Base-by-base conservation (phyloP, 345 rosid genomes). In the Lumnitzera littorea region DNA sequence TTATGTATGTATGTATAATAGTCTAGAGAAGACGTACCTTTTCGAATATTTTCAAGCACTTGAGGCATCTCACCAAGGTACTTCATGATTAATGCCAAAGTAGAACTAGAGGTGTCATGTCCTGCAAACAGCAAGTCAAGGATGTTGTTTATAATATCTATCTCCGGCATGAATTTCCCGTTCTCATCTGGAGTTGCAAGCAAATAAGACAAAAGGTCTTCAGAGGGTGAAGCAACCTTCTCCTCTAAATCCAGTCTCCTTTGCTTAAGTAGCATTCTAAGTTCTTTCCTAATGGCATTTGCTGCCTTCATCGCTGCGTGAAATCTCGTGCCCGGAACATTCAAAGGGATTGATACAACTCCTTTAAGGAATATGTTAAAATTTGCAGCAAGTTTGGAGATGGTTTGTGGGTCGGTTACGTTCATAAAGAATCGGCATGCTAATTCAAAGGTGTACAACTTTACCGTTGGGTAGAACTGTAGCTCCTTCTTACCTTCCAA, bases 291-390 rank as follows among this genome's bases (percentile, higher is more conserved):
- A 43, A 73, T 65, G n/a, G 55, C 66, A 64, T 61, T 60, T 1
- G 73, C 57, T 12, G 73, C 77, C 15, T 49, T 73, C 63, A 36
- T 48, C 10, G 70, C 56, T 0, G 13, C 10, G 24, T 68, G 50
- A 41, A 68, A 73, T 15, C 65, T 58, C n/a, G 73, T 64, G 17
- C 77, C 73, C 0, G 73, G 77, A n/a, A 73, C 14, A 54, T 61
- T 31, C 15, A 69, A 12, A 0, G 67, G 66, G 15, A 74, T 25
- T 15, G 23, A 24, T 20, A 65, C 6, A 11, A 70, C 20, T 5
- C 78, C 74, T 66, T 69, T 69, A 51, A 57, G 46, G 46, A 65
- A 62, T 11, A 70, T 41, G 13, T 58, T 48, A 62, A 74, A 69
- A 7, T 57, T 61, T 24, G n/a, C 15, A 12, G 58, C 52, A 25